These are phyloP conservation scores for Ophiostoma tasmaniense DNA, from an alignment of 2,329 filamentous ascomycete genomes.

Conservation along the genomic window DNA sequence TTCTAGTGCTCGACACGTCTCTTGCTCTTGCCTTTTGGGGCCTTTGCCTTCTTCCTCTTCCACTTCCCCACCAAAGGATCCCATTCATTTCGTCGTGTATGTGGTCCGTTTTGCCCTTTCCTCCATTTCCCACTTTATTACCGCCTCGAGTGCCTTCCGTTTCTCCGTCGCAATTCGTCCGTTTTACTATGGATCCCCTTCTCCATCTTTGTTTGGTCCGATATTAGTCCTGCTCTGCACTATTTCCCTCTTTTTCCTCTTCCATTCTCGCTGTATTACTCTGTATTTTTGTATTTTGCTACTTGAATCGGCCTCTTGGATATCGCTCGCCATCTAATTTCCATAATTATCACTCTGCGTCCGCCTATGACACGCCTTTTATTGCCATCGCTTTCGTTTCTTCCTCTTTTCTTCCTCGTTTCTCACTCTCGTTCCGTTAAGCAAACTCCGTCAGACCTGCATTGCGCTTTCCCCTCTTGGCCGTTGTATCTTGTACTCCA, in stretches of 20 bases:
- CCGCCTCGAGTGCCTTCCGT: neutral
- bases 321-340: neutral
- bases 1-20: neutral
- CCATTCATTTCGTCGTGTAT: neutral
- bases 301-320: neutral
- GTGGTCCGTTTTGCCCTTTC: neutral
- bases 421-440: neutral
- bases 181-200: neutral
- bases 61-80: neutral
- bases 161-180: neutral
- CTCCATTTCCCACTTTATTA: neutral
- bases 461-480: neutral
- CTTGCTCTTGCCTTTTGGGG: neutral
- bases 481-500: neutral
- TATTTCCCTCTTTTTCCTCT: neutral
- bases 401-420: too few relatives aligned
- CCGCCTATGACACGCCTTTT: neutral
- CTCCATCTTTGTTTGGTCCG: neutral
- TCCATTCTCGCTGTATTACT: neutral
- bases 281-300: neutral
- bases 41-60: neutral
- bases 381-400: neutral
- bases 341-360: neutral
- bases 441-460: neutral
- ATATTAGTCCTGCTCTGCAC: neutral